Conservation (phyloP, 225 moss, liverwort and hornwort species). For the Polytrichum formosum region DNA sequence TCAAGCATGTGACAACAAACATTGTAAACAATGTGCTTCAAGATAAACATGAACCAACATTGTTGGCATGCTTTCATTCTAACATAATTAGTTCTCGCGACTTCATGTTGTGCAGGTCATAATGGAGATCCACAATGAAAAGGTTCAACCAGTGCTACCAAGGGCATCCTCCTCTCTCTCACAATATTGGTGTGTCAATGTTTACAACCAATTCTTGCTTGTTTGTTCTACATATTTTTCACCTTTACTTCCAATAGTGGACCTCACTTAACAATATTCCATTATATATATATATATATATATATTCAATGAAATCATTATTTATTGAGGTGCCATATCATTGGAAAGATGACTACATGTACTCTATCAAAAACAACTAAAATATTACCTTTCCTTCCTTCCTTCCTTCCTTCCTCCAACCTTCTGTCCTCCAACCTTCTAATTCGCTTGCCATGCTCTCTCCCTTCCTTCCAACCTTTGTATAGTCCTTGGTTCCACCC, state of each 20-base stretch:
- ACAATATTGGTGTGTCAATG: constrained; percentile 50
- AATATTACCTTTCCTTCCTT: too few relatives aligned
- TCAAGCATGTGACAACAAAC: too few relatives aligned
- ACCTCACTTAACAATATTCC: not conserved
- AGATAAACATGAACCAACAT: not conserved
- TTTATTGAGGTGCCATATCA: not conserved
- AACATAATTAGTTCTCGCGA: not conserved
- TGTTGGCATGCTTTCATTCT: not conserved
- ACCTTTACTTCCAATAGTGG: too few relatives aligned
- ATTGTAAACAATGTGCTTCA: too few relatives aligned
- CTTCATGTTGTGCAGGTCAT: constrained; percentile 50
- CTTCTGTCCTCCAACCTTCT: too few relatives aligned
- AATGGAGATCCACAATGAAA: constrained; percentile 61
- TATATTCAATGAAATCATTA: not conserved
- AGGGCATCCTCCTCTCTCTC: constrained; percentile 68
- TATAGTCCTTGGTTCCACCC: too few relatives aligned
- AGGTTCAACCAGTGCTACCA: constrained; percentile 47
- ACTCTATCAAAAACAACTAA: too few relatives aligned
- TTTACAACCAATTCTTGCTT: not conserved
- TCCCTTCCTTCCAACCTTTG: too few relatives aligned
- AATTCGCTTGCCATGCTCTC: too few relatives aligned
- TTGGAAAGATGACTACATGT: not conserved
- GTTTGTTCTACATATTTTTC: too few relatives aligned
- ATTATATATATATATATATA: not conserved
- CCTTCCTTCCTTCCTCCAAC: too few relatives aligned